Conservation (phyloP, 2,329 filamentous ascomycete genomes). For the Fusarium phyllophilum region DNA sequence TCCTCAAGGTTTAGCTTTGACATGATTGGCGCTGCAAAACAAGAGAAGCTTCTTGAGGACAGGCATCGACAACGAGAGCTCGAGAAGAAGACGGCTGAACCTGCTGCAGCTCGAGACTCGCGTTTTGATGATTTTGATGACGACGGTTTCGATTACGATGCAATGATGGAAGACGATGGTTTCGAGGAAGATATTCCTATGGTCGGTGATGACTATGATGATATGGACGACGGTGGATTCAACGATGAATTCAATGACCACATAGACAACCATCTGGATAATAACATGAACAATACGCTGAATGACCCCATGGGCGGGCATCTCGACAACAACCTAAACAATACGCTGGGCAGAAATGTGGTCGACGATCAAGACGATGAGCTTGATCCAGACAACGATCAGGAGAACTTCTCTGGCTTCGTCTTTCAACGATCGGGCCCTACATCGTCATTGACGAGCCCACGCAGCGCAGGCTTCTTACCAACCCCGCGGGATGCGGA, state of each 20-base stretch:
- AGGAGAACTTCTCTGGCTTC: slow-evolving; percentile 70
- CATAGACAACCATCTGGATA: background rate
- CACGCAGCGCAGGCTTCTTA: slow-evolving; percentile 57
- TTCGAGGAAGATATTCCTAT: slow-evolving; percentile 64
- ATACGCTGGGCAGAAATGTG: slow-evolving; percentile 7
- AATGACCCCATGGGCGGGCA: slow-evolving; percentile 11
- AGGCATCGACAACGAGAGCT: slow-evolving; percentile 74
- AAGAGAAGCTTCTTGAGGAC: slow-evolving; percentile 77
- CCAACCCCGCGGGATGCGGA: slow-evolving; percentile 65
- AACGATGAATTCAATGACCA: slow-evolving; percentile 38
- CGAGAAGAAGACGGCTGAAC: slow-evolving; percentile 62
- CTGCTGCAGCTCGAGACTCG: slow-evolving; percentile 58
- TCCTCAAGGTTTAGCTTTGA: slow-evolving; percentile 86
- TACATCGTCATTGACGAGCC: slow-evolving; percentile 61
- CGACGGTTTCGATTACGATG: slow-evolving; percentile 69
- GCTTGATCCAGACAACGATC: slow-evolving; percentile 47
- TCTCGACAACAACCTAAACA: slow-evolving; percentile 38
- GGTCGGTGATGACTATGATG: slow-evolving; percentile 46
- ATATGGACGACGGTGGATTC: slow-evolving; percentile 41
- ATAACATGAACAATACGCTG: slow-evolving; percentile 30
- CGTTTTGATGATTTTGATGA: slow-evolving; percentile 72
- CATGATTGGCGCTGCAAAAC: slow-evolving; percentile 75
- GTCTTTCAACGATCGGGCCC: slow-evolving; percentile 66
- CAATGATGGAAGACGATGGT: slow-evolving; percentile 72
- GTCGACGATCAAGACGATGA: slow-evolving; percentile 42